Base-by-base conservation (phyloP, 768 basidiomycete genomes). In the Sistotremastrum niveocremeum region DNA sequence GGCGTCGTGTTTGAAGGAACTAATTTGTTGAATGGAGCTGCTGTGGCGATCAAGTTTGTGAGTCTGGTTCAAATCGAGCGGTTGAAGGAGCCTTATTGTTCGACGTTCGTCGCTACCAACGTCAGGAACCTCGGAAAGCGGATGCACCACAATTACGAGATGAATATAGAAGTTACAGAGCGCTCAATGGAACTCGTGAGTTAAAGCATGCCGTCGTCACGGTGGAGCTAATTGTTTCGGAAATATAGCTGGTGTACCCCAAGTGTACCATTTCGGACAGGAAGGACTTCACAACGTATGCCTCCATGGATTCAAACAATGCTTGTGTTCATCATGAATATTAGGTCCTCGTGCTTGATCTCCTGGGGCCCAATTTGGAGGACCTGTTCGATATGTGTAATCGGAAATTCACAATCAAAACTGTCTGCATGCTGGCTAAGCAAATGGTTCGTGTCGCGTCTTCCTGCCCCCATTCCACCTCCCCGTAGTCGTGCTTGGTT, bases 331-430 rank as follows among this genome's bases (percentile, higher is more conserved):
- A 12, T 30, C 9, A 9, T 30, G 39, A 20, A 8, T 12, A 20
- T 20, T 20, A 20, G 20, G 20, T 87, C 47, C 76, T 88, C 42
- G 85, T 86, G 61, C 86, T 93, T 50, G 94, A 99, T 66, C 72
- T 99, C 32, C 73, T 99, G 9, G 95, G 94, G n/a, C 94, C 94
- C 20, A 94, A 91, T 56, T 68, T 99, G 39, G 94, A 99, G 65
- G 94, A 99, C 60, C 73, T 99, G 34, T 98, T 99, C 60, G 94
- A 98, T 65, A 91, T 95, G 89, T 98, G 93, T 61, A 79, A 83
- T n/a, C 82, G 94, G 53, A 97, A 97, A 66, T 99, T 98, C 67
- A 78, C 78, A 44, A 81, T 94, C 63, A 99, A 99, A 76, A 98
- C 94, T 0, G 94, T 97, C 30, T 95, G 90, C 60, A 90, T 99